phyloP scores from a whole-genome alignment of 495 filamentous ascomycete genomes.

The Aspergillus wentii region DNA sequence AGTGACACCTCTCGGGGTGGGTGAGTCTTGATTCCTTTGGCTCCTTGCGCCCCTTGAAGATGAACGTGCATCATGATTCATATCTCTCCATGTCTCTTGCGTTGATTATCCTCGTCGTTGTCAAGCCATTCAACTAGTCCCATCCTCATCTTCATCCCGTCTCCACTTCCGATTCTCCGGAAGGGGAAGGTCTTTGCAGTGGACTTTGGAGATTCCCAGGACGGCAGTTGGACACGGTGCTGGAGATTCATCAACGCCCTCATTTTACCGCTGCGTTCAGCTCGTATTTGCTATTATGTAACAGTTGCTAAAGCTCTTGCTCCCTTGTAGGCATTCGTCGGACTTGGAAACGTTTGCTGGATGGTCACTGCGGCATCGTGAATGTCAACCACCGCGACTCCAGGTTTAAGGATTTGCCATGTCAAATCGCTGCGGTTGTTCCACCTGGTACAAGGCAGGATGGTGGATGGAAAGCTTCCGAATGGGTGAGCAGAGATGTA shows the following conservation, averaged over 20 bases:
- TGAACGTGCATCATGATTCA: too few relatives aligned
- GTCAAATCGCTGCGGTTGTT: conserved; percentile 79
- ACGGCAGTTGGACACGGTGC: conserved; percentile 14
- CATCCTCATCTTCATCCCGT: conserved; percentile 1
- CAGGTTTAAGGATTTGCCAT: conserved; percentile 65
- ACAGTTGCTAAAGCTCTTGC: conserved; percentile 3
- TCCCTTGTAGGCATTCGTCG: conserved; percentile 55
- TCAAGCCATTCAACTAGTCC: conserved; percentile 26
- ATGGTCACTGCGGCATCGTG: conserved; percentile 72
- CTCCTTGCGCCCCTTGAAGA: too few relatives aligned
- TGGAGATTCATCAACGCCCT: too few relatives aligned
- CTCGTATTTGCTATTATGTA: not conserved
- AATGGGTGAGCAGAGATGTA: conserved; percentile 66
- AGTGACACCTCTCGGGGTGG: conserved; percentile 85
- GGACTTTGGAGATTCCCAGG: conserved; percentile 6
- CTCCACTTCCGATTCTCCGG: conserved; percentile 14
- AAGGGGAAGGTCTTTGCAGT: conserved; percentile 17
- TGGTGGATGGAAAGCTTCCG: conserved; percentile 66
- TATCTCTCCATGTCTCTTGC: too few relatives aligned
- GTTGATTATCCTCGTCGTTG: too few relatives aligned
- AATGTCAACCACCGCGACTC: conserved; percentile 57
- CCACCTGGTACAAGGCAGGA: conserved; percentile 53
- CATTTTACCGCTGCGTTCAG: not conserved
- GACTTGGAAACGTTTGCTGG: conserved; percentile 78
- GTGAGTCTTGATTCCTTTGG: conserved; percentile 31